Base-by-base conservation (phyloP, 2,329 filamentous ascomycete genomes). In the Pseudogymnoascus sp. region DNA sequence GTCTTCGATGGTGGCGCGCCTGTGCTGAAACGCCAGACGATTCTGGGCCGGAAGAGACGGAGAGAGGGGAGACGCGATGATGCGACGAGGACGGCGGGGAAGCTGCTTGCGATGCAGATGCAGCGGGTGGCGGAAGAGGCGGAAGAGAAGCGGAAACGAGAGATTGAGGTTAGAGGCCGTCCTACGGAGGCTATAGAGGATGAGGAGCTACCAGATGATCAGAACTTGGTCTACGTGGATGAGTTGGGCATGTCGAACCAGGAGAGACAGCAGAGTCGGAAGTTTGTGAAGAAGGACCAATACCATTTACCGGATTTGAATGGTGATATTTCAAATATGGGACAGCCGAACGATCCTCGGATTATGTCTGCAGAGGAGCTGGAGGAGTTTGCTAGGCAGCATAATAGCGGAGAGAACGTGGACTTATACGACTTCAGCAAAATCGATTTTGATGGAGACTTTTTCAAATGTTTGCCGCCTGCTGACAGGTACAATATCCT, bases 1-100 rank as follows among this genome's bases (percentile, higher is more conserved):
- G 93, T 99, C 12, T 99, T 99, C 74, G 95, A 99, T 77, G 95
- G 96, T 65, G 95, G 93, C 46, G 96, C 95, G 0, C 96, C 96
- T 0, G 81, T 86, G 2, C 81, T 99, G 67, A 99, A 99, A 79
- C 83, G 93, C 63, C 90, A 96, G 74, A 99, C 95, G 0, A 93
- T 99, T 65, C 86, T 86, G 65, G 85, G 82, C 61, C 82, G 95
- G 44, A 92, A 93, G 74, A 83, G 84, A 65, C 83, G 92, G 65
- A 83, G 95, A 37, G 95, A 99, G 73, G 95, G 93, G 0, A 82
- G 93, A 64, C 84, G 93, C 56, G 95, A 99, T 67, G 95, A 99
- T 90, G 95, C 95, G 1, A 88, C 89, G 1, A 82, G 89, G 66
- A 99, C 95, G 1, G 95, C 96, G 0, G 92, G 91, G 4, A 96